phyloP scores from a whole-genome alignment of 495 filamentous ascomycete species.

The Aspergillus leporis region DNA sequence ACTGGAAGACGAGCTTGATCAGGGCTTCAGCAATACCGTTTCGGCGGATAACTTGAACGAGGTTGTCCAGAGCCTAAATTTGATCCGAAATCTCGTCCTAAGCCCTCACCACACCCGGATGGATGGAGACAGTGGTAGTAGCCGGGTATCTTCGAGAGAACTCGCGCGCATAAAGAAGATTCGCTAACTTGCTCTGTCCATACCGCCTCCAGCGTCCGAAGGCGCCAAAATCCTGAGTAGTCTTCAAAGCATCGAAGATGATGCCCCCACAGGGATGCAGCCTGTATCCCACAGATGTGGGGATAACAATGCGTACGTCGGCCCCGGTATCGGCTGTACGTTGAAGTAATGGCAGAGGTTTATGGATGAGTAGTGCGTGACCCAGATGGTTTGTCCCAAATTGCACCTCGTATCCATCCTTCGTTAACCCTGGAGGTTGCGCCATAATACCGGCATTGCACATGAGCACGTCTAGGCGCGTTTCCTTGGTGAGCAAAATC shows the following conservation, averaged over 20 bases:
- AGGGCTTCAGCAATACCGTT: no score
- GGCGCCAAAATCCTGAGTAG: conserved; percentile 13
- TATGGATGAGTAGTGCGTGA: conserved; percentile 60
- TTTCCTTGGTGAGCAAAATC: conserved; percentile 28
- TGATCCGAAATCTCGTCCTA: no score
- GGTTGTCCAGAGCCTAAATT: no score
- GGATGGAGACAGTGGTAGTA: conserved; percentile 40
- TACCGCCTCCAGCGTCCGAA: conserved; percentile 51
- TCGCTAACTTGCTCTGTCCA: conserved; percentile 67
- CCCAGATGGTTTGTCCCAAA: conserved; percentile 70
- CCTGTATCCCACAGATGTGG: conserved; percentile 36
- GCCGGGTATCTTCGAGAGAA: conserved; percentile 51
- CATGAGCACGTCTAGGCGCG: conserved; percentile 56
- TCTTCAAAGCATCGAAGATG: conserved; percentile 16
- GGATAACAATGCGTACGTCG: conserved; percentile 38
- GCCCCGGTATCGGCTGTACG: conserved; percentile 21
- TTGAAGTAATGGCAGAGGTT: conserved; percentile 56
- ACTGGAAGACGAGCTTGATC: no score
- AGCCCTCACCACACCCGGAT: conserved; percentile 47
- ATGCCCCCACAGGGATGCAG: conserved; percentile 8
- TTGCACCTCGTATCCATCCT: conserved; percentile 66
- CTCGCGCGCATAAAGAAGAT: conserved; percentile 59
- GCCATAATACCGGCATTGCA: conserved; percentile 72
- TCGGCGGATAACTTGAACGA: no score
- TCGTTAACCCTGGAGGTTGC: conserved; percentile 40